Conservation (phyloP, 2,329 filamentous ascomycete species). For the Colletotrichum shisoi region DNA sequence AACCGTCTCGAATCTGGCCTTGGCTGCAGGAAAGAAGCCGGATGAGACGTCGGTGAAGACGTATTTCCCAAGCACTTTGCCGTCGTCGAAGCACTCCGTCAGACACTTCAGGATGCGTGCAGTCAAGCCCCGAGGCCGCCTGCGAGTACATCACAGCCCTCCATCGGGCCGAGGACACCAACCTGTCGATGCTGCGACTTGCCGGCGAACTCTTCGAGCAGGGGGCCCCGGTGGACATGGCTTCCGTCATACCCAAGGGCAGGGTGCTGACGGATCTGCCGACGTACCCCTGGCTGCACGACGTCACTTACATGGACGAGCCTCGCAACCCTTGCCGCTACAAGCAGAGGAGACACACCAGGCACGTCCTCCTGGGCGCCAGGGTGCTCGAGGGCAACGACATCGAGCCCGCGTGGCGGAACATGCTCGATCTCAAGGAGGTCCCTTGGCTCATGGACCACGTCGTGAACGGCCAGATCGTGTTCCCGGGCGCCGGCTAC, state of each 20-base stretch:
- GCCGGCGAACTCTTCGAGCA: constrained; percentile 56
- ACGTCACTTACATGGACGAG: constrained; percentile 21
- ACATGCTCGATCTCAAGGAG: constrained; percentile 31
- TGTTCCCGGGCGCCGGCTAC: constrained; percentile 30
- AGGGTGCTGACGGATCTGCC: constrained; percentile 22
- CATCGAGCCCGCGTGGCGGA: constrained; percentile 29
- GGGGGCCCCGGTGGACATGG: constrained; percentile 54
- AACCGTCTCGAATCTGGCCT: constrained; percentile 1
- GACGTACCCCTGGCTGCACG: constrained; percentile 29
- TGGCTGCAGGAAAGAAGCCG: constrained; percentile 41
- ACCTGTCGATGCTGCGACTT: constrained; percentile 54
- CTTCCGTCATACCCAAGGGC: constrained; percentile 2
- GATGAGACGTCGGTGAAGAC: constrained; percentile 43
- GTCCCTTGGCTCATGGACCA: constrained; percentile 32
- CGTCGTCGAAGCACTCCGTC: constrained; percentile 30
- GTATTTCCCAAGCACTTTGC: constrained; percentile 38
- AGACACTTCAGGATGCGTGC: constrained; percentile 17
- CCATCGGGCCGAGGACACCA: constrained; percentile 59
- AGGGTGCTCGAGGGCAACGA: constrained; percentile 27
- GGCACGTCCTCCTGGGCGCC: constrained; percentile 23
- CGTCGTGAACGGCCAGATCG: constrained; percentile 27
- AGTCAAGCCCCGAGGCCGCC: constrained; percentile 19
- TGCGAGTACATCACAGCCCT: constrained; percentile 56
- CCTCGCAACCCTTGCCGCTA: constrained; percentile 18
- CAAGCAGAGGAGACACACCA: constrained; percentile 19